A percentile compares a stretch with the other conserved stretches of the same genome.
Conservation (phyloP, 2,329 filamentous ascomycete genomes). For the Chrysoporthe deuterocubensis region DNA sequence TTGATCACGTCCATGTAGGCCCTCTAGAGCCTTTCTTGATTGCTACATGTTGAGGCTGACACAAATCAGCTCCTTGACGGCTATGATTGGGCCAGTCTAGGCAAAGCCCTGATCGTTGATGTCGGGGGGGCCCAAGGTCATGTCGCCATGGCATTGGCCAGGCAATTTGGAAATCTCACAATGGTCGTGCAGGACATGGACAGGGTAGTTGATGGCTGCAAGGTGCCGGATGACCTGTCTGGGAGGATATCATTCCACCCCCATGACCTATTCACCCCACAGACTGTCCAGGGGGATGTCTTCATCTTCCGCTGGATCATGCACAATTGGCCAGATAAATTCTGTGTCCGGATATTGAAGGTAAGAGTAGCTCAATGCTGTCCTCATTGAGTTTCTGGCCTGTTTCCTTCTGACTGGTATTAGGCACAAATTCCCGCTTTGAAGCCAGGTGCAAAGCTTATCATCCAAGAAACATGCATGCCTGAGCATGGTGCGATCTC, state of each 20-base stretch:
- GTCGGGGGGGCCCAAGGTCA: conserved; percentile 32
- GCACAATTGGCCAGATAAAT: conserved; percentile 33
- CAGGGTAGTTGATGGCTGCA: conserved; percentile 29
- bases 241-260: neutral
- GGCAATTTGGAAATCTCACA: conserved; percentile 29
- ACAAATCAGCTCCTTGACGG: conserved; percentile 5
- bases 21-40: too few species aligned
- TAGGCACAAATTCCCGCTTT: conserved; percentile 35
- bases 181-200: conserved; percentile 34
- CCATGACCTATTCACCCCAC: conserved; percentile 9
- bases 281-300: conserved; percentile 32
- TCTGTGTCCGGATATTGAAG: conserved; percentile 24
- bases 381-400: conserved; percentile 19
- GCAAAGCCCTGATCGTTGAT: conserved; percentile 29
- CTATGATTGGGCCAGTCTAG: conserved; percentile 36
- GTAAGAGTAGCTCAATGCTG: neutral
- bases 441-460: conserved; percentile 30
- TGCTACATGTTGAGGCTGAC: too few species aligned
- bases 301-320: conserved; percentile 34
- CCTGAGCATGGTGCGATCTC: conserved; percentile 1
- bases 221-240: neutral
- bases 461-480: conserved; percentile 30
- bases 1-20: too few species aligned
- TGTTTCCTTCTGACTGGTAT: too few species aligned
- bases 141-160: conserved; percentile 33